phyloP scores from a whole-genome alignment of 1,139 yeast species.

The Meyerozyma smithsonii region DNA sequence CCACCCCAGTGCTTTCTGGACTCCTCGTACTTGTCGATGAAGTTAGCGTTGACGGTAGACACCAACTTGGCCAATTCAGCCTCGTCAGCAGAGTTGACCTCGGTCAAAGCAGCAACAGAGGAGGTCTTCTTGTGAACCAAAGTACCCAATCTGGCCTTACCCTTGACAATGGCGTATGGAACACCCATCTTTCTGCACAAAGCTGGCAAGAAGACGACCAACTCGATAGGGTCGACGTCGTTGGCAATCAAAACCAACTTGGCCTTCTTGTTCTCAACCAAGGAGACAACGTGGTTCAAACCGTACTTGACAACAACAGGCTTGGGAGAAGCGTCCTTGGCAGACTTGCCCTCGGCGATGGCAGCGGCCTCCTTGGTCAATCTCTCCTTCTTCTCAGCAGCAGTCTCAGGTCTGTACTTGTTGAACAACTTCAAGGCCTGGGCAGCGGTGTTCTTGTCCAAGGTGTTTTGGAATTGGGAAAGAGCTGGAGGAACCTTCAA shows the following conservation, averaged over 20 bases:
- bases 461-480: constrained; percentile 90
- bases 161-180: constrained; percentile 97
- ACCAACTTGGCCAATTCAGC: constrained; percentile 88
- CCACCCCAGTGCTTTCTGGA: constrained; percentile 99
- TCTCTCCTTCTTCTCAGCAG: constrained; percentile 97
- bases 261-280: constrained; percentile 97
- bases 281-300: constrained; percentile 95
- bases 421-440: constrained; percentile 94
- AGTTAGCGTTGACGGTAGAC: constrained; percentile 91
- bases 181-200: constrained; percentile 99
- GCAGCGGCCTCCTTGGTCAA: constrained; percentile 98
- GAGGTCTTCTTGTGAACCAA: constrained; percentile 96
- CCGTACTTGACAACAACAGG: constrained; percentile 96
- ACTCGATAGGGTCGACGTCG: constrained; percentile 98
- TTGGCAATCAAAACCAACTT: constrained; percentile 94
- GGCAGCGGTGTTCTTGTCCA: constrained; percentile 98
- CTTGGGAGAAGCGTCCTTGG: constrained; percentile 92
- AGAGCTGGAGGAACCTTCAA: constrained; percentile 98
- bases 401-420: constrained; percentile 98
- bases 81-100: constrained; percentile 90
- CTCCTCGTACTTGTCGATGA: constrained; percentile 88
- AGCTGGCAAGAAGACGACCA: constrained; percentile 95
- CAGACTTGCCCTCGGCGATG: constrained; percentile 94
- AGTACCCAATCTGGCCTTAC: constrained; percentile 98
- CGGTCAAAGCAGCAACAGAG: constrained; percentile 95